Evolutionary conservation across 352 stramenopile genomes (phyloP), one percentile per base, ranked within the genome.

Genomic region (Globisporangium spinosum): DNA sequence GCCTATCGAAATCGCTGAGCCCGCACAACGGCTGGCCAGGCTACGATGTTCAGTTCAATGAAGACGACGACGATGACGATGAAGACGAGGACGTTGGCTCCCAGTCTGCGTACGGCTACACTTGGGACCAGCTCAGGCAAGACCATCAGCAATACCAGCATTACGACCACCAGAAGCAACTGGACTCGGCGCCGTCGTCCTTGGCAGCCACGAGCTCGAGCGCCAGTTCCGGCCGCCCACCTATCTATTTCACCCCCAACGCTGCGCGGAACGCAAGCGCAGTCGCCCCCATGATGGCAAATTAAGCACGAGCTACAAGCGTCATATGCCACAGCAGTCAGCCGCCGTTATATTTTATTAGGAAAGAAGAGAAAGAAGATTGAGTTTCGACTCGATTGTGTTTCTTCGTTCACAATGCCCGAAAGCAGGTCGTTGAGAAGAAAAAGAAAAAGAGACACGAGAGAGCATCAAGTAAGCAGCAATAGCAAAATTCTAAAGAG

Each of bases 191-290:
- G 10, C 12, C 47, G 29, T 56, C 45, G 3, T 57, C 57, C 9
- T 45, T 51, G 22, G 27, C 43, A 20, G 45, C 65, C 20, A 55
- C 45, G 49, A 38, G 10, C 12, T 62, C 53, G 27, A 43, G 60
- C 20, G 7, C 5, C 40, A 66, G 60, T 17, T 66, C 45, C 5
- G 29, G 27, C 1, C 58, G 25, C 7, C 45, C 43, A 40, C 49
- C 51, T 62, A 67, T 70, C 65, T 71, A 67, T 64, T 67, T 59
- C 22, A 29, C 29, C 20, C 38, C 59, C 10, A 10, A 66, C 58
- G 51, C 59, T 23, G 66, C 51, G 51, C 58, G 23, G 35, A 66
- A 66, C 49, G 65, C 56, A 22, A 38, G n/a, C 15, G 53, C 66
- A 3, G 40, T 67, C 23, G 59, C 45, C n/a, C 59, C 60, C 12